These are phyloP conservation scores for Purpureocillium takamizusanense DNA, from an alignment of 2,329 filamentous ascomycete species.

Conservation along the genomic window DNA sequence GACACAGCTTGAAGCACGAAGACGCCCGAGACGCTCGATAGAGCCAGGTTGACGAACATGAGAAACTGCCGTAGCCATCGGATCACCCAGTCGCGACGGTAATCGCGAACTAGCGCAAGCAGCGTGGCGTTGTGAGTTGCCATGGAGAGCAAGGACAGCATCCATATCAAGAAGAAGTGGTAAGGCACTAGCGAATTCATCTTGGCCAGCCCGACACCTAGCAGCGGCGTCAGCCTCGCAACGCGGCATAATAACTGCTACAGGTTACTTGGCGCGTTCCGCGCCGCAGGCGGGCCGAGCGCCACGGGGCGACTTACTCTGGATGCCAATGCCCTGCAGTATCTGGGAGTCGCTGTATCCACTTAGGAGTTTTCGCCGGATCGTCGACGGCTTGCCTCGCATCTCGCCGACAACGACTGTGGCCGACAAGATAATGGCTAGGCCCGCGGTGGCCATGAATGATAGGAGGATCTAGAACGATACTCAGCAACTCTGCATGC, in stretches of 20 bases:
- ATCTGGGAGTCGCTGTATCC: slow-evolving; percentile 62
- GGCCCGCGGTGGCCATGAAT: slow-evolving; percentile 54
- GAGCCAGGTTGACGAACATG: slow-evolving; percentile 55
- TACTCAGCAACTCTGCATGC: too few relatives aligned
- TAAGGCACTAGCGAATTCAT: slow-evolving; percentile 51
- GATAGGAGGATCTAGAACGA: slow-evolving; percentile 47
- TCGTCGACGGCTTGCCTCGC: slow-evolving; percentile 36
- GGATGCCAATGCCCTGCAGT: slow-evolving; percentile 60
- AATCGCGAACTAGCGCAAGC: slow-evolving; percentile 56
- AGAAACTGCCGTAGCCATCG: slow-evolving; percentile 56
- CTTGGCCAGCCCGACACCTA: slow-evolving; percentile 48
- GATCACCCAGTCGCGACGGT: slow-evolving; percentile 57
- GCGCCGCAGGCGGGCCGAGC: too few relatives aligned
- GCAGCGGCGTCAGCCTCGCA: too few relatives aligned
- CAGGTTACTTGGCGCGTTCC: too few relatives aligned
- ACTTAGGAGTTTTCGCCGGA: slow-evolving; percentile 55
- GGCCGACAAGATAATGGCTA: slow-evolving; percentile 45
- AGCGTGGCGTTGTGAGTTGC: slow-evolving; percentile 57
- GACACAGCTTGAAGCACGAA: slow-evolving; percentile 47
- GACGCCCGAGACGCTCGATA: slow-evolving; percentile 46
- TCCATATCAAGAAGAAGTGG: slow-evolving; percentile 65
- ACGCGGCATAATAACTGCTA: too few relatives aligned
- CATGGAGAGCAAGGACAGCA: slow-evolving; percentile 54
- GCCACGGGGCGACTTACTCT: slow-evolving; percentile 24
- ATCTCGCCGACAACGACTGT: slow-evolving; percentile 48